Base-by-base conservation (phyloP, 225 moss, liverwort and hornwort species). In the Physcomitrellopsis africana region DNA sequence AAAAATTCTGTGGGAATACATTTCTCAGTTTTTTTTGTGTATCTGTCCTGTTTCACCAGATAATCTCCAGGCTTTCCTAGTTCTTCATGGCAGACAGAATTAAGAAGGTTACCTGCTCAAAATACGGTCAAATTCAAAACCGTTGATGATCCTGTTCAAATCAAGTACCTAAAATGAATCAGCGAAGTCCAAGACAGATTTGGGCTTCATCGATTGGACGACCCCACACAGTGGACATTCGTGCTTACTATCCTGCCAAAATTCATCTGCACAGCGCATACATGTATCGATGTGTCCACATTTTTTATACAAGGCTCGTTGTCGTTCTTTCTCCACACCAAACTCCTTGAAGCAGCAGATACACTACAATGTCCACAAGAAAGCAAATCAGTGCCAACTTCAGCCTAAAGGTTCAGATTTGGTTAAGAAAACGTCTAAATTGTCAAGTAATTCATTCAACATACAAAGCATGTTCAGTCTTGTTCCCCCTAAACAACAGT, bases 211-310 rank as follows among this genome's bases (percentile, higher is more conserved):
- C 20, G 17, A 9, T 73, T 82, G 82, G 26, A 74, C 43, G 63
- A 72, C 51, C 13, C 77, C 84, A 27, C 87, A 87, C 64, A 62
- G 75, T 2, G 12, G 77, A 75, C 87, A 87, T 20, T 16, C 62
- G 17, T 61, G 75, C 51, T 65, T 76, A 47, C 66, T 77, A 45
- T 46, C 19, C 45, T 44, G 75, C 87, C 87, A 85, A 20, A 85
- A 69, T 11, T 12, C 69, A 56, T 82, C 77, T 17, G 66, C 85
- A 63, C 87, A 87, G 42, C 48, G 60, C 80, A 87, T 54, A 65
- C 87, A 87, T 8, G 82, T 85, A 60, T 78, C 80, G 51, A 85
- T 87, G 80, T 87, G 87, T 18, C 87, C 82, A 27, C 87, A 85
- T 7, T 75, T 58, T 56, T 62, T 23, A 56, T 71, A 80, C 69